phyloP scores from a whole-genome alignment of 78 protist genomes.

The Cavenderia fasciculata region DNA sequence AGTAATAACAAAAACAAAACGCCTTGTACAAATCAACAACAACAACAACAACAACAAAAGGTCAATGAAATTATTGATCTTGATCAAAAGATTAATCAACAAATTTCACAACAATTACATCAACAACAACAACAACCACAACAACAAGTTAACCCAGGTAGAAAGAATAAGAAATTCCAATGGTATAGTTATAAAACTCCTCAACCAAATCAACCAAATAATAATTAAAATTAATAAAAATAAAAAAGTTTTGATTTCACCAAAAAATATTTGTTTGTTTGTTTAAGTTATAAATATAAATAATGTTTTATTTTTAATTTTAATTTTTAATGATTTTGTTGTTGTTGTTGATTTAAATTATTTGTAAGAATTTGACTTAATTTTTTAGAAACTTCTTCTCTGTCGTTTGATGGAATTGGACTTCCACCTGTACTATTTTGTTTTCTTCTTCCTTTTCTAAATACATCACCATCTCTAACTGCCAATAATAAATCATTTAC shows the following conservation, averaged over 20 bases:
- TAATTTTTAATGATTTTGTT: too few relatives aligned
- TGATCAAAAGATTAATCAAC: slow-evolving; percentile 9
- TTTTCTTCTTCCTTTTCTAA: slow-evolving; percentile 31
- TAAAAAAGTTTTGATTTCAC: too few relatives aligned
- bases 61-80: not conserved
- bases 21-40: not conserved
- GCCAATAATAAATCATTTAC: slow-evolving; percentile 58
- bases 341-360: too few relatives aligned
- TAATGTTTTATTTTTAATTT: too few relatives aligned
- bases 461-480: slow-evolving; percentile 72
- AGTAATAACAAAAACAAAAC: not conserved
- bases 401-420: too few relatives aligned
- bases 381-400: too few relatives aligned
- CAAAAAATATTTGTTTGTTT: too few relatives aligned
- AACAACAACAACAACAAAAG: slow-evolving; percentile 1
- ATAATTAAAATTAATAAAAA: too few relatives aligned
- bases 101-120: slow-evolving; percentile 11
- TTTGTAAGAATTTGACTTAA: too few relatives aligned
- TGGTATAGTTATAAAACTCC: slow-evolving; percentile 58
- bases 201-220: not conserved
- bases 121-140: not conserved
- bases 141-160: not conserved
- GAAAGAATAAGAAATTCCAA: slow-evolving; percentile 39
- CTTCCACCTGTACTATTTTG: too few relatives aligned
- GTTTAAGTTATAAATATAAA: too few relatives aligned